Evolutionary conservation across 352 stramenopile species (phyloP).

Genomic region (Pythium guiyangense): DNA sequence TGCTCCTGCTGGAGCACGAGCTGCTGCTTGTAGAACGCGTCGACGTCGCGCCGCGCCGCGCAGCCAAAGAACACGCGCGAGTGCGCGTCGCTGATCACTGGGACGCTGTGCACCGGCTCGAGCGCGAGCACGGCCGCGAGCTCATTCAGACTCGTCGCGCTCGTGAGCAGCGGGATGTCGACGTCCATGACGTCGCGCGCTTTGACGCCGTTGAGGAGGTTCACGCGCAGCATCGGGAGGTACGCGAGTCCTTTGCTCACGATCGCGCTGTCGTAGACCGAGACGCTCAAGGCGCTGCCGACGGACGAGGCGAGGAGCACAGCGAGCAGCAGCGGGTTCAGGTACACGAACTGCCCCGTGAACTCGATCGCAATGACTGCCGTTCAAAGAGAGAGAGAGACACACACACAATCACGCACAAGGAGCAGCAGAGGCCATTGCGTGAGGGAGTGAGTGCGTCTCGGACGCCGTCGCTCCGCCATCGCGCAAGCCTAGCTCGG

Average conservation of each 20-base stretch:
- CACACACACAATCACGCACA: too few relatives aligned
- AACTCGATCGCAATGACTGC: constrained; percentile 68
- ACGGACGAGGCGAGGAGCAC: constrained; percentile 44
- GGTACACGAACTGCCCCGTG: constrained; percentile 66
- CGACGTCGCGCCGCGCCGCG: constrained; percentile 19
- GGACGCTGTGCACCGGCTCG: constrained; percentile 19
- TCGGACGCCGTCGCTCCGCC: too few relatives aligned
- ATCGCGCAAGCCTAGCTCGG: not conserved
- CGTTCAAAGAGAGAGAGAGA: not conserved
- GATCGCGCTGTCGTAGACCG: constrained; percentile 60
- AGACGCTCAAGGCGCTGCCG: constrained; percentile 47
- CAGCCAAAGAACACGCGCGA: constrained; percentile 49
- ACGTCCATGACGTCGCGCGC: constrained; percentile 52
- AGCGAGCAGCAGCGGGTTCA: constrained; percentile 52
- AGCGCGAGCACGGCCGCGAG: constrained; percentile 22
- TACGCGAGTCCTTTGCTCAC: constrained; percentile 50
- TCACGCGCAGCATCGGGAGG: constrained; percentile 43
- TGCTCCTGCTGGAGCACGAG: not conserved
- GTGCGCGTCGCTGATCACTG: constrained; percentile 34
- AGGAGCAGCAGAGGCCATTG: too few relatives aligned
- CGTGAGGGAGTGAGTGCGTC: not conserved
- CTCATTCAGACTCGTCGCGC: constrained; percentile 26
- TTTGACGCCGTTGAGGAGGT: constrained; percentile 36
- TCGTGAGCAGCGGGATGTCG: constrained; percentile 33
- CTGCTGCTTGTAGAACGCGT: constrained; percentile 3